Evolutionary conservation across 148 eudicot genomes (phyloP).

Genomic region (Heliamphora exappendiculata): DNA sequence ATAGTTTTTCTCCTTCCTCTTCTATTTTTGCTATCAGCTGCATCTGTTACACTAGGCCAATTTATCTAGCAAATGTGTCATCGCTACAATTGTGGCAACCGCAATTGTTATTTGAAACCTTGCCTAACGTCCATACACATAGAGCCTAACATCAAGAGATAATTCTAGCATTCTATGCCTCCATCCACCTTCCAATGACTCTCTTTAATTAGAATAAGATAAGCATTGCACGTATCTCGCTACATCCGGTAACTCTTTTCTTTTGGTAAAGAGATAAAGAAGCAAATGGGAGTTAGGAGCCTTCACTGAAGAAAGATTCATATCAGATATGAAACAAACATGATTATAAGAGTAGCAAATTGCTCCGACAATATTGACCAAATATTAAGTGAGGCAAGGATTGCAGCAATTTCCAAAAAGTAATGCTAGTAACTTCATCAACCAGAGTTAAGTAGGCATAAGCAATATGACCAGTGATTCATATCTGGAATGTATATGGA

Average conservation of each 20-base stretch:
- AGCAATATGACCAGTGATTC: not conserved
- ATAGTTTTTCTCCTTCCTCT: too few species aligned
- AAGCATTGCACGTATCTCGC: not conserved
- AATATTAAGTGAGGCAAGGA: not conserved
- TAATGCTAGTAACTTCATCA: not conserved
- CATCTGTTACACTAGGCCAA: too few species aligned
- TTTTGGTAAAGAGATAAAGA: not conserved
- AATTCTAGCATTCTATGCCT: not conserved
- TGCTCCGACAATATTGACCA: not conserved
- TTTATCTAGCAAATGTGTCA: too few species aligned
- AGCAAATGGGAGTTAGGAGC: not conserved
- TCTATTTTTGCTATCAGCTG: too few species aligned
- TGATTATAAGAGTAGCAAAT: not conserved
- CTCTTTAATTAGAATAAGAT: not conserved
- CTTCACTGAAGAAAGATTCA: not conserved
- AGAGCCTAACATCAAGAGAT: not conserved
- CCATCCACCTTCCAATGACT: not conserved
- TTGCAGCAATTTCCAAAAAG: not conserved
- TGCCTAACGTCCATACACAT: not conserved
- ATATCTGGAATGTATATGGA: not conserved
- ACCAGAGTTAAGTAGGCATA: not conserved
- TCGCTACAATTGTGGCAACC: too few species aligned
- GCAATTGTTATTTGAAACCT: too few species aligned
- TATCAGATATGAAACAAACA: not conserved
- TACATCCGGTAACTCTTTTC: not conserved